A percentile compares a stretch with the other conserved stretches of the same genome.
phyloP scores from a whole-genome alignment of 768 basidiomycete species.

The Lactarius quietus region DNA sequence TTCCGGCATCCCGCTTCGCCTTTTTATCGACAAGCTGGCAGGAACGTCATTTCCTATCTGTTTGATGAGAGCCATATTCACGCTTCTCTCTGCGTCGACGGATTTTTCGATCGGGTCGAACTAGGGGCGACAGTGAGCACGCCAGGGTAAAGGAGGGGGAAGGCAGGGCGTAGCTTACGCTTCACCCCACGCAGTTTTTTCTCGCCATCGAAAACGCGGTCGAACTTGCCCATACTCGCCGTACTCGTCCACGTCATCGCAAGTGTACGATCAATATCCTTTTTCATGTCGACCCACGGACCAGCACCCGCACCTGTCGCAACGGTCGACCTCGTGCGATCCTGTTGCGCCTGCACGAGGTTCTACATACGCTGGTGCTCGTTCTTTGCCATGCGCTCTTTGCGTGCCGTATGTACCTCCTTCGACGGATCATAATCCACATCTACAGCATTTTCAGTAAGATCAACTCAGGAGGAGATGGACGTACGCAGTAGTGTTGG shows the following conservation, averaged over 20 bases:
- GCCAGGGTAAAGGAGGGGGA: neutral
- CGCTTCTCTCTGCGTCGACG: conserved; percentile 60
- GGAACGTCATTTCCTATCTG: conserved; percentile 45
- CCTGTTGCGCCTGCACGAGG: conserved; percentile 51
- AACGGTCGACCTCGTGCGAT: too few species aligned
- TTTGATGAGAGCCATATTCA: conserved; percentile 70
- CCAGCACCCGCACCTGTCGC: neutral
- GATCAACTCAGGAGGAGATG: too few species aligned
- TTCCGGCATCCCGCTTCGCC: neutral
- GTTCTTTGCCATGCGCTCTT: conserved; percentile 81
- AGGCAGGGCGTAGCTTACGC: conserved; percentile 65
- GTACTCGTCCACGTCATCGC: conserved; percentile 79
- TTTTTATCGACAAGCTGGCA: conserved; percentile 12
- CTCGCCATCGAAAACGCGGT: conserved; percentile 87
- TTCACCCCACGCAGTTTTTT: conserved; percentile 85
- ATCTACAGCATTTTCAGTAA: conserved; percentile 46
- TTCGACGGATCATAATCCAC: conserved; percentile 77
- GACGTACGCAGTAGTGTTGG: conserved; percentile 51
- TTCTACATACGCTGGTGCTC: conserved; percentile 73
- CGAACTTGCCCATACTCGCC: conserved; percentile 94
- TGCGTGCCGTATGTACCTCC: conserved; percentile 72
- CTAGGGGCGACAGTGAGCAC: conserved; percentile 37
- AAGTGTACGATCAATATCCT: conserved; percentile 73
- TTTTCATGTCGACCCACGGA: conserved; percentile 52
- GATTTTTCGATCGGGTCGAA: conserved; percentile 81